Conservation (phyloP, 257 asterid genomes). For the Leonotis leonurus region DNA sequence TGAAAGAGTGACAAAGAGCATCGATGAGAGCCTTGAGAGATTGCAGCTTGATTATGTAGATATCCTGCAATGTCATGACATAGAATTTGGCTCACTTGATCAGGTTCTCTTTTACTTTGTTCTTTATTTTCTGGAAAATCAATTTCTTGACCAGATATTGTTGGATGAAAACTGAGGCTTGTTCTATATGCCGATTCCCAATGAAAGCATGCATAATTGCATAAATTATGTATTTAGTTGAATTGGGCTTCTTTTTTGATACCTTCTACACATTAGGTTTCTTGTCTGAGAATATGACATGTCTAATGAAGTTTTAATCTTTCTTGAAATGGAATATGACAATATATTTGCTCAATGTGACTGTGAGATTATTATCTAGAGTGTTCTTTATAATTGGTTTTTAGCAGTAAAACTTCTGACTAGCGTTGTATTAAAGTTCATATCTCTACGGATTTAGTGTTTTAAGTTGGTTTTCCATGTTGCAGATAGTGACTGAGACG, state of each 20-base stretch:
- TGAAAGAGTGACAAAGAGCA: slow-evolving; percentile 82
- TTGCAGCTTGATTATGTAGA: slow-evolving; percentile 98
- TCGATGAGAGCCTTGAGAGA: slow-evolving; percentile 89
- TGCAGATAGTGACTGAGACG: slow-evolving; percentile 89
- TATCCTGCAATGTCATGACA: slow-evolving; percentile 89
- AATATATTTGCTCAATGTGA: not conserved
- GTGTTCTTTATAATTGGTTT: not conserved
- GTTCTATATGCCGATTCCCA: not conserved
- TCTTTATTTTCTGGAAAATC: not conserved
- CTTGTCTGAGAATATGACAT: not conserved
- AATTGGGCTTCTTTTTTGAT: not conserved
- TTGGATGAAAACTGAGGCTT: not conserved
- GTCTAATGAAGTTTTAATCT: not conserved
- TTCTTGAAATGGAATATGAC: not conserved
- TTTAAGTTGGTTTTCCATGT: slow-evolving; percentile 13
- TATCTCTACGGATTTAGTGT: not conserved
- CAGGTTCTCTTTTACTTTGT: slow-evolving; percentile 43
- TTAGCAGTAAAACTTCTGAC: not conserved
- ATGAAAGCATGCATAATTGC: not conserved
- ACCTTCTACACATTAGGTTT: not conserved
- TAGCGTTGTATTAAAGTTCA: not conserved
- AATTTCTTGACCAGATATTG: not conserved
- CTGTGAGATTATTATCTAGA: not conserved
- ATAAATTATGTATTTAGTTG: not conserved
- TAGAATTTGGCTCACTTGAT: slow-evolving; percentile 88